Conservation (phyloP, 2,329 filamentous ascomycete genomes). For the Conoideocrella luteorostrata region DNA sequence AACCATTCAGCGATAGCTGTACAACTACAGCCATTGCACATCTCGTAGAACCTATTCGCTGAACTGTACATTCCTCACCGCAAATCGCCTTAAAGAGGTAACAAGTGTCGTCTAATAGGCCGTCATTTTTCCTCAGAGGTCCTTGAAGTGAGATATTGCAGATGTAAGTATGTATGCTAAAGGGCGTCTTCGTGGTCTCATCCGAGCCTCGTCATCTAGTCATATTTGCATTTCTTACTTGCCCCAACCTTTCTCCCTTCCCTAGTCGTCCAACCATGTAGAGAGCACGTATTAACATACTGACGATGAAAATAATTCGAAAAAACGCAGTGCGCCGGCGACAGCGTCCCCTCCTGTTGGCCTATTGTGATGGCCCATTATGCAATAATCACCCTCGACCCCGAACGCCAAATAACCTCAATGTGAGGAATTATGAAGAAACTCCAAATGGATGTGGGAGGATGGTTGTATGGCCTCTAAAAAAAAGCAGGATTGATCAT, state of each 20-base stretch:
- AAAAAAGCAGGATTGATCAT: slow-evolving; percentile 16
- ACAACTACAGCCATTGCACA: no score
- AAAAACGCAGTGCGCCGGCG: not conserved
- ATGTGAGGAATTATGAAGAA: not conserved
- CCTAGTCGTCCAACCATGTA: slow-evolving; percentile 2
- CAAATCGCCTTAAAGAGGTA: no score
- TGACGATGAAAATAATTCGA: not conserved
- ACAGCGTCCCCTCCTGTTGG: not conserved
- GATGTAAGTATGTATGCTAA: no score
- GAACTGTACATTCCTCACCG: no score
- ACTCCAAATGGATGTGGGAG: not conserved
- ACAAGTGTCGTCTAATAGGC: not conserved
- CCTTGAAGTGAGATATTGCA: no score
- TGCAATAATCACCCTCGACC: not conserved
- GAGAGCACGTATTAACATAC: slow-evolving; percentile 3
- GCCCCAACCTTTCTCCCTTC: not conserved
- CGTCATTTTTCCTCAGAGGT: not conserved
- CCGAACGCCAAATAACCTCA: not conserved
- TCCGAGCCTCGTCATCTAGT: not conserved
- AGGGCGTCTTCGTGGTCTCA: slow-evolving; percentile 1
- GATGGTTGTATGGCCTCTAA: no score
- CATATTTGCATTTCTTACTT: not conserved
- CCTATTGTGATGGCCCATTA: not conserved
- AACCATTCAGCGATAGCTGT: no score
- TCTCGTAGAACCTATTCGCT: no score